Base-by-base conservation (phyloP, 1,284 basidiomycete genomes). In the Malassezia cuniculi region DNA sequence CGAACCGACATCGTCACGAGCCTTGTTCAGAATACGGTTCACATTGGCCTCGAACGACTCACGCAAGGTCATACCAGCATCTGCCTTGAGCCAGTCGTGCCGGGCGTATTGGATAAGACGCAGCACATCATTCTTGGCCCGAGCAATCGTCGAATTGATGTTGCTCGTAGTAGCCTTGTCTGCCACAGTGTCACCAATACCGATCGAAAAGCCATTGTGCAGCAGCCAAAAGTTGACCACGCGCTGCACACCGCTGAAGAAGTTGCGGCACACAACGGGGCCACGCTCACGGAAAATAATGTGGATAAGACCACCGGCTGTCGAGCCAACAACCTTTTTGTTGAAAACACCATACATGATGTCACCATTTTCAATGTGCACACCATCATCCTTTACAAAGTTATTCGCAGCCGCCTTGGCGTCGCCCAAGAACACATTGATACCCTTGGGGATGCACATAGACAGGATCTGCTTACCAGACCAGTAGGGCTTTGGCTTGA, bases 151-250 rank as follows among this genome's bases (percentile, higher is more conserved):
- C 44, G 80, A 71, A 6, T 81, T 85, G 68, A 97, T 94, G 58
- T 50, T 58, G 74, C 77, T 24, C 71, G 75, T 89, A 85, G 87
- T 93, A 17, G 73, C 76, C 51, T 76, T 75, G 65, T 94, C 90
- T 11, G 90, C 87, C 37, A 97, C 90, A 1, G 93, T 97, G 69
- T 97, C 93, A 30, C 90, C 93, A 52, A 97, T 97, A 50, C 93
- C 93, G 52, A 97, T 95, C 60, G 84, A 89, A 75, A 97, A 97
- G 27, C 93, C 89, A 55, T 90, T 90, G 71, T 99, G 93, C 70
- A 97, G 82, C 6, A 97, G 76, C 93, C 90, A 97, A 68, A 79
- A 97, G 70, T 97, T 95, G 70, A 97, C 85, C 39, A 97, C 79
- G 71, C 79, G 82, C 66, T 99, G 93, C 1, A 89, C 74, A 19